A percentile compares a stretch with the other conserved stretches of the same genome.
phyloP scores from a whole-genome alignment of 345 rosid genomes.

The Eucalyptus pauciflora region DNA sequence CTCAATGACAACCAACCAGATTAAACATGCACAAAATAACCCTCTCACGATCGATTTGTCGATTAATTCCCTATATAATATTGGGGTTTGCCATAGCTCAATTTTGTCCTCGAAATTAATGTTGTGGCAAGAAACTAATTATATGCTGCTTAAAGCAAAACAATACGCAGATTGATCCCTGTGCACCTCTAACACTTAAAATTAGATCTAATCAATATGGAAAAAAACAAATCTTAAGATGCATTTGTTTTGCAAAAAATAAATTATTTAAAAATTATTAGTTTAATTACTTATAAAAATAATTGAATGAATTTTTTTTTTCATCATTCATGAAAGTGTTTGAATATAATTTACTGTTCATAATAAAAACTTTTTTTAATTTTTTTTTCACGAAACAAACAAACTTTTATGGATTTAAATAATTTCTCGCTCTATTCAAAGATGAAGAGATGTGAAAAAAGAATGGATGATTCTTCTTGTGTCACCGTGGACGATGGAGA shows the following conservation, averaged over 20 bases:
- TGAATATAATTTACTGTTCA: no score
- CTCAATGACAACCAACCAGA: not conserved
- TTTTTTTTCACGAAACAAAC: not conserved
- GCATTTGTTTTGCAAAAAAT: not conserved
- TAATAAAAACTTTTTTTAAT: rapidly evolving
- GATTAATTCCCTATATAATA: not conserved
- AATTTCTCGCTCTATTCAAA: not conserved
- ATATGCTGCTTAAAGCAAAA: not conserved
- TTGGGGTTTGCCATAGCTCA: not conserved
- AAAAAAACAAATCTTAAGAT: no score
- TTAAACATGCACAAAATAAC: not conserved
- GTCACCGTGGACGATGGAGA: not conserved
- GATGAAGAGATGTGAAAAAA: not conserved
- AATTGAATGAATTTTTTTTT: not conserved
- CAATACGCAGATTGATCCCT: not conserved
- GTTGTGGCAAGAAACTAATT: not conserved
- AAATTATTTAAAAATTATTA: no score
- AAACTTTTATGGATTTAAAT: not conserved
- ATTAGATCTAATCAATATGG: not conserved
- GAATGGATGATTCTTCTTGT: not conserved
- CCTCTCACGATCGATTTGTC: not conserved
- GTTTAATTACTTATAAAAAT: no score
- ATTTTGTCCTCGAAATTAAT: not conserved
- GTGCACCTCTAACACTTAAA: not conserved
- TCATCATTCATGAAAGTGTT: not conserved